Conservation (phyloP, 2,329 filamentous ascomycete genomes). For the Gnomoniopsis sp. region DNA sequence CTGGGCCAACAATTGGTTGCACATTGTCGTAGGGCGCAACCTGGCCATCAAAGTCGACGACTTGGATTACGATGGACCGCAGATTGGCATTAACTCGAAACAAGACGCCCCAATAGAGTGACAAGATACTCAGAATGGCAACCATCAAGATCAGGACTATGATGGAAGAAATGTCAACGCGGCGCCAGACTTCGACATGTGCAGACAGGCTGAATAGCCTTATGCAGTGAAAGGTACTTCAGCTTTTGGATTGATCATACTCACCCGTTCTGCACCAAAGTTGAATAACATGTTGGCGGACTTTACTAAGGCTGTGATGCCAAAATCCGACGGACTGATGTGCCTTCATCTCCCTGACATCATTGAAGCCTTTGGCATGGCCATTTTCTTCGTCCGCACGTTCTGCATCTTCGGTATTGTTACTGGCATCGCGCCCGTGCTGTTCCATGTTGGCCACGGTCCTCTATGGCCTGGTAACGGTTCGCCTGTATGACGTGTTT, state of each 20-base stretch:
- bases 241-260: too few relatives aligned
- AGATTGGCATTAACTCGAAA: slow-evolving; percentile 47
- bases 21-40: slow-evolving; percentile 46
- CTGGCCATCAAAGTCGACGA: slow-evolving; percentile 62
- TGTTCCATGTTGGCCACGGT: not conserved
- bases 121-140: slow-evolving; percentile 55
- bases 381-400: not conserved
- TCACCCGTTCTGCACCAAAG: slow-evolving; percentile 27
- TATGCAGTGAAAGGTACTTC: too few relatives aligned
- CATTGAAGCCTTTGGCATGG: not conserved
- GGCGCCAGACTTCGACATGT: not conserved
- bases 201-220: too few relatives aligned
- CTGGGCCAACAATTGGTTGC: slow-evolving; percentile 53
- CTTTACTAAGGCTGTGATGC: slow-evolving; percentile 31
- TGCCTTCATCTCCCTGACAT: slow-evolving; percentile 15
- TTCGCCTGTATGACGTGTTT: not conserved
- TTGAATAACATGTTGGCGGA: slow-evolving; percentile 25
- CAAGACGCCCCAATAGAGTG: slow-evolving; percentile 60
- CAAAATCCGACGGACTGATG: slow-evolving; percentile 42
- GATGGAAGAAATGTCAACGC: not conserved
- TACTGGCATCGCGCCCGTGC: not conserved
- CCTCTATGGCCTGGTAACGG: not conserved
- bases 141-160: slow-evolving; percentile 47
- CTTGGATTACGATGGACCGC: slow-evolving; percentile 46
- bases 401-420: not conserved